phyloP scores from a whole-genome alignment of 805 yeast species.

The Kregervanrija fluxuum region DNA sequence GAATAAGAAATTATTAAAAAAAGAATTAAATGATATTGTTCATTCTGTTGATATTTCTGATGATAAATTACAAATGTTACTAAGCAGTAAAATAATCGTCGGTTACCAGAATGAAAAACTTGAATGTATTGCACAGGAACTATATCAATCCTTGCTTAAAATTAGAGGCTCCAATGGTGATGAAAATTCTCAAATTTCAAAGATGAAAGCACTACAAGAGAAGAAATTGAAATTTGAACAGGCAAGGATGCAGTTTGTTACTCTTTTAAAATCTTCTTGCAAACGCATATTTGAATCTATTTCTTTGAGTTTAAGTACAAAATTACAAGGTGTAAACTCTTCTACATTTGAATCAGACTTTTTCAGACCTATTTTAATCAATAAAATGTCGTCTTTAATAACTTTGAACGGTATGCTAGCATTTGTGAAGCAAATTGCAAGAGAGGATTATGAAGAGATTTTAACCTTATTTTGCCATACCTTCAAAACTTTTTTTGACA shows the following conservation, averaged over 20 bases:
- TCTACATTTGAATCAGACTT: conserved; percentile 8
- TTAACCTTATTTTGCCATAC: conserved; percentile 31
- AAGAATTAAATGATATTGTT: conserved; percentile 60
- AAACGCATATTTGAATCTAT: conserved; percentile 20
- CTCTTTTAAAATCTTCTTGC: conserved; percentile 31
- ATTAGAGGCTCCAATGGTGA: conserved; percentile 42
- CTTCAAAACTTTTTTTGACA: conserved; percentile 22
- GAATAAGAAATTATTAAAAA: conserved; percentile 69
- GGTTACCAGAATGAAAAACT: conserved; percentile 34
- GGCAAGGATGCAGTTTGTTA: conserved; percentile 44
- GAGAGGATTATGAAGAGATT: conserved; percentile 36
- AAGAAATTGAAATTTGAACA: conserved; percentile 53
- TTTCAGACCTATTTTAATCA: conserved; percentile 11
- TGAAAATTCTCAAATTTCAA: conserved; percentile 40
- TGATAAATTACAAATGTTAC: conserved; percentile 40
- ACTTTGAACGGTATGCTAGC: conserved; percentile 43
- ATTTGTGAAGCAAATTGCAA: conserved; percentile 53
- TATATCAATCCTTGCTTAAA: conserved; percentile 60
- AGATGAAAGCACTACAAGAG: conserved; percentile 67
- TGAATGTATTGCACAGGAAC: conserved; percentile 48
- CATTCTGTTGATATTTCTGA: conserved; percentile 64
- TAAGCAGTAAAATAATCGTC: conserved; percentile 41
- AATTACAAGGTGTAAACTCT: conserved; percentile 14
- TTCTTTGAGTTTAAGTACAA: conserved; percentile 24
- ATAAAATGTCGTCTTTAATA: conserved; percentile 32